Evolutionary conservation across 2,329 filamentous ascomycete species (phyloP).

Genomic region (Talaromyces atroroseus): DNA sequence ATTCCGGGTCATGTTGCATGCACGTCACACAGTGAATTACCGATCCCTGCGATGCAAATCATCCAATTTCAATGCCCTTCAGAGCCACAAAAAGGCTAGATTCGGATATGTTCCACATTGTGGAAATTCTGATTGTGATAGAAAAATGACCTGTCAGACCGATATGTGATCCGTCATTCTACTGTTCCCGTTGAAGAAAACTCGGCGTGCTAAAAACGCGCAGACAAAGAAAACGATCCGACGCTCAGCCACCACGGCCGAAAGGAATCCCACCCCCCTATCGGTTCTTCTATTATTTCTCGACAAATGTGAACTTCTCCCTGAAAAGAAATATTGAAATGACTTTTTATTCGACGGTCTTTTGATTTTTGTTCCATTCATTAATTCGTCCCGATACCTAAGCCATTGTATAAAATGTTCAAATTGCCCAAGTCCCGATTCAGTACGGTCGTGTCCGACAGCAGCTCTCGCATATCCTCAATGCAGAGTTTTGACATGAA

Average conservation of each 20-base stretch:
- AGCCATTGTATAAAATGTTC: conserved; percentile 4
- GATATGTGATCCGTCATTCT: neutral
- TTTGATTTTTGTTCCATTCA: neutral
- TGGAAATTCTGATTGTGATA: neutral
- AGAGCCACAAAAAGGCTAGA: no score
- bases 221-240: neutral
- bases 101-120: no score
- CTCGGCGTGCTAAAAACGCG: neutral
- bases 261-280: no score
- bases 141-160: neutral
- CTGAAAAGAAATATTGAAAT: neutral
- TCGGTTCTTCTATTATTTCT: no score
- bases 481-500: conserved; percentile 3
- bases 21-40: no score
- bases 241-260: neutral
- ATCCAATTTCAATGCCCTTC: no score
- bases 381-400: neutral
- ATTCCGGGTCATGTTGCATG: no score
- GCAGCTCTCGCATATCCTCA: conserved; percentile 3
- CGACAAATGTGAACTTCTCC: no score
- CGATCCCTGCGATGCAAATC: no score
- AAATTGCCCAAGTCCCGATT: conserved; percentile 6
- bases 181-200: no score
- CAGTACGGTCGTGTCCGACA: conserved; percentile 8
- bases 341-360: neutral